Evolutionary conservation across 805 yeast species (phyloP), one percentile per base, ranked within the genome.

Genomic region (Pichia gijzeniarum): DNA sequence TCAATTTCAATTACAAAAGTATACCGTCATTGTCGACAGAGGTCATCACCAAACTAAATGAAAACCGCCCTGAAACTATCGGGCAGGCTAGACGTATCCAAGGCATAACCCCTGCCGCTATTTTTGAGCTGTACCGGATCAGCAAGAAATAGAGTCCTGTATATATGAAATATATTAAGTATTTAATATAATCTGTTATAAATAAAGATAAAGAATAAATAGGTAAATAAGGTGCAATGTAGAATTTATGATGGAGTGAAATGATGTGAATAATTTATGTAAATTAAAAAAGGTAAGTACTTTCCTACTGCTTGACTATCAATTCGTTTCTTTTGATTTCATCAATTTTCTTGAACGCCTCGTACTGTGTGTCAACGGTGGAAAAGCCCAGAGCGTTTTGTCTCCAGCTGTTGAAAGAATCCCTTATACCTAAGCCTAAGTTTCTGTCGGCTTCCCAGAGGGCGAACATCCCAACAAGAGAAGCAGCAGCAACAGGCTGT

Each of bases 31-130:
- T 91, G n/a, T 85, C 95, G 2, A 71, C 76, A 21, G 97, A 91
- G 58, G 90, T 81, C 25, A 76, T 84, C 46, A 70, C 69, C 16
- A 65, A 85, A 10, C 68, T 93, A 44, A 85, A 87, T 55, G 71
- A 73, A 10, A 79, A 87, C 14, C 82, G 85, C 50, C 99, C 99
- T 0, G 77, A 78, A 44, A 93, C 97, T 0, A 78, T 93, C 38
- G 98, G 98, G 0, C 98, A 93, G 61, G 98, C 98, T 0, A 74
- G 95, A 60, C 72, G 98, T 54, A 84, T 91, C 12, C 95, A 93
- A 57, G 98, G 99, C 1, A 80, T 93, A 2, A 91, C 98, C 0
- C 96, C 98, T 0, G 91, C 96, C 0, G 93, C 96, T 0, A 70
- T 87, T 16, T 84, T 88, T 51, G 95, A 86, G 58, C 70, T 90